Base-by-base conservation (phyloP, 352 stramenopile genomes). In the Phytopythium vexans region DNA sequence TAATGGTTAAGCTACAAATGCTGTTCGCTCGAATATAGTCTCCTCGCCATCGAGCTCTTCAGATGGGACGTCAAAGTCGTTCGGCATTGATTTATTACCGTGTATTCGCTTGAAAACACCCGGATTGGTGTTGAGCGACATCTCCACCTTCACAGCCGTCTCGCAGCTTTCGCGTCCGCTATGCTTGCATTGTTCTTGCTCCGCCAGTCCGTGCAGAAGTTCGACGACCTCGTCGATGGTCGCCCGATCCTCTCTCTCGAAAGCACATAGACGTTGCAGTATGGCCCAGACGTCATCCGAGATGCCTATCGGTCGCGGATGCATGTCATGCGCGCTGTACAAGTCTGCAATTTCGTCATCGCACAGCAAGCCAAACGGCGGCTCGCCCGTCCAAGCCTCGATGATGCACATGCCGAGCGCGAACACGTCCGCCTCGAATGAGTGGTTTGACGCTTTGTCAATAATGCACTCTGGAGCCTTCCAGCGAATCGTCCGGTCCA, bases 321-420 rank as follows among this genome's bases (percentile, higher is more conserved):
- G 42, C 34, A 62, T 34, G 7, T 15, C 46, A 1, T 37, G 39
- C 11, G 39, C 51, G 3, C 65, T 38, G 21, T 70, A 41, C 6
- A 48, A 42, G 1, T 34, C 11, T 1, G 64, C 27, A 9, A 51
- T 33, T 21, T 41, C 41, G n/a, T 70, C 56, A n/a, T 35, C 34
- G 40, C 36, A 45, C 32, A 6, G 11, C 21, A 45, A 15, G 0
- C 43, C 50, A 46, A 53, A 69, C 3, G 63, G 59, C 15, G 52
- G 54, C 1, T 54, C 52, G 1, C 41, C 56, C 32, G 35, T 52
- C 27, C 55, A 49, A 1, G 58, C 58, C 8, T 71, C 49, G 7
- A 71, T 27, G 8, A 72, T 60, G 14, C 55, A 64, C 39, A 74
- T 34, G 0, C 62, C 66, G 15, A 71, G 54, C 0, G 50, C 41